A percentile compares a stretch with the other conserved stretches of the same genome.
phyloP scores from a whole-genome alignment of 352 stramenopile species.

The Phytophthora citrophthora region DNA sequence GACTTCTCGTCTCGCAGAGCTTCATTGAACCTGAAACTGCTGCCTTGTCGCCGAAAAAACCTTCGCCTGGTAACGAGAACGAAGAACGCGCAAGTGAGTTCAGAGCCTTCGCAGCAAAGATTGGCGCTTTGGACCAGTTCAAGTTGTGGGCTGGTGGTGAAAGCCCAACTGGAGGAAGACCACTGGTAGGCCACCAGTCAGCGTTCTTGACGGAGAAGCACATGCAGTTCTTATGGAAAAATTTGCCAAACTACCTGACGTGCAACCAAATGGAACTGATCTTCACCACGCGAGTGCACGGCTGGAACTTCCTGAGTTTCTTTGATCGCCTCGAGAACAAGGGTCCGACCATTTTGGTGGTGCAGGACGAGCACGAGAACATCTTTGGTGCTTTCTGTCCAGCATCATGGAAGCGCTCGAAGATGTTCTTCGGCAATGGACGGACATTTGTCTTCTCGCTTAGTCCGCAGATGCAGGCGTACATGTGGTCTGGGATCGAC shows the following conservation, averaged over 20 bases:
- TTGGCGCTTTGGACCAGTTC: constrained; percentile 63
- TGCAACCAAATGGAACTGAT: constrained; percentile 78
- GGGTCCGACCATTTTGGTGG: constrained; percentile 67
- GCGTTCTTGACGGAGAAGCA: constrained; percentile 71
- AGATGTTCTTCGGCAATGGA: constrained; percentile 74
- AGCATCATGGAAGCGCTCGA: constrained; percentile 62
- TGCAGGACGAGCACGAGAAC: constrained; percentile 74
- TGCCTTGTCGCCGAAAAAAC: constrained; percentile 21
- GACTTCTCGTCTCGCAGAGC: constrained; percentile 33
- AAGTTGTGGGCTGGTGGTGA: constrained; percentile 51
- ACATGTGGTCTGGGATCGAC: constrained; percentile 68
- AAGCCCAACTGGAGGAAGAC: constrained; percentile 29
- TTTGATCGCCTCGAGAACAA: constrained; percentile 64
- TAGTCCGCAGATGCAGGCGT: constrained; percentile 60
- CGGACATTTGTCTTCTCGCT: constrained; percentile 79
- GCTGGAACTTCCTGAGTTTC: constrained; percentile 77
- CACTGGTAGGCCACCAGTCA: constrained; percentile 43
- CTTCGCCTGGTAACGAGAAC: constrained; percentile 18
- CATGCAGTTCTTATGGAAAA: constrained; percentile 69
- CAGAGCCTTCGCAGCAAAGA: constrained; percentile 54
- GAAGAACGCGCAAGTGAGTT: constrained; percentile 39
- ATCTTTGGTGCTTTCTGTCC: constrained; percentile 81
- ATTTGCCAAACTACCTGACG: constrained; percentile 63
- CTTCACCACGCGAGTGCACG: constrained; percentile 67
- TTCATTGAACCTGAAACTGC: constrained; percentile 39